Evolutionary conservation across 208 protist species (phyloP).

Genomic region (Porcisia hertigi): DNA sequence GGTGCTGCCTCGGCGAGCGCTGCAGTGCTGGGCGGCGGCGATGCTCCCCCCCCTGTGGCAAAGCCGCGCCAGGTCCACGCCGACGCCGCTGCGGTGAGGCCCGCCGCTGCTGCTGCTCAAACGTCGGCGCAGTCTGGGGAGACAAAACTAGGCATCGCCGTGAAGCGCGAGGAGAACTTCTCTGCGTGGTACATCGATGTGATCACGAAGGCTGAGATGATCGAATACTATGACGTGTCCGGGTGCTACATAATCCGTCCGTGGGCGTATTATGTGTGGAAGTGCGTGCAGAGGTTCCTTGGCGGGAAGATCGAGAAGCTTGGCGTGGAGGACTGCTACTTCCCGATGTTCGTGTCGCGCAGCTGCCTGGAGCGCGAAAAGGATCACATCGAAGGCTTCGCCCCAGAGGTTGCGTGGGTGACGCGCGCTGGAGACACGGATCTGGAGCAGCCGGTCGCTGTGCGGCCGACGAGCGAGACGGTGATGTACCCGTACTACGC

Average conservation of each 20-base stretch:
- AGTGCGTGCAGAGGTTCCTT: slow-evolving; percentile 91
- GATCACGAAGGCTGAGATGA: slow-evolving; percentile 97
- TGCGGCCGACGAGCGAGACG: no score
- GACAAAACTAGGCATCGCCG: slow-evolving; percentile 89
- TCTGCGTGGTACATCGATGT: slow-evolving; percentile 96
- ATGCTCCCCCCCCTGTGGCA: slow-evolving; percentile 4
- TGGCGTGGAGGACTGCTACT: slow-evolving; percentile 94
- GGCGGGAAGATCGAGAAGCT: slow-evolving; percentile 88
- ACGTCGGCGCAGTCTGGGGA: slow-evolving; percentile 30
- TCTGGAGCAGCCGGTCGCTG: no score
- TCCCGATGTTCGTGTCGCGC: no score
- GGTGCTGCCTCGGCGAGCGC: slow-evolving; percentile 21
- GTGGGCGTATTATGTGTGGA: slow-evolving; percentile 97
- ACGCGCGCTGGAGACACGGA: no score
- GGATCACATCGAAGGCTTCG: no score
- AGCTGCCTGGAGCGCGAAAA: no score
- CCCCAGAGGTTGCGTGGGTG: no score
- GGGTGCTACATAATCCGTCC: slow-evolving; percentile 99
- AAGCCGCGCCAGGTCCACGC: slow-evolving; percentile 32
- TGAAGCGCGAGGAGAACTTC: slow-evolving; percentile 93
- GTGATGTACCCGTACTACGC: no score
- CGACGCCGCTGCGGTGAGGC: neutral
- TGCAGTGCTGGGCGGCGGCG: slow-evolving; percentile 17
- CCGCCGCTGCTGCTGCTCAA: slow-evolving; percentile 13
- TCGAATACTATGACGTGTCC: slow-evolving; percentile 99